A percentile compares a stretch with the other conserved stretches of the same genome.
Conservation (phyloP, 331 rosid species). For the Stylosanthes scabra region DNA sequence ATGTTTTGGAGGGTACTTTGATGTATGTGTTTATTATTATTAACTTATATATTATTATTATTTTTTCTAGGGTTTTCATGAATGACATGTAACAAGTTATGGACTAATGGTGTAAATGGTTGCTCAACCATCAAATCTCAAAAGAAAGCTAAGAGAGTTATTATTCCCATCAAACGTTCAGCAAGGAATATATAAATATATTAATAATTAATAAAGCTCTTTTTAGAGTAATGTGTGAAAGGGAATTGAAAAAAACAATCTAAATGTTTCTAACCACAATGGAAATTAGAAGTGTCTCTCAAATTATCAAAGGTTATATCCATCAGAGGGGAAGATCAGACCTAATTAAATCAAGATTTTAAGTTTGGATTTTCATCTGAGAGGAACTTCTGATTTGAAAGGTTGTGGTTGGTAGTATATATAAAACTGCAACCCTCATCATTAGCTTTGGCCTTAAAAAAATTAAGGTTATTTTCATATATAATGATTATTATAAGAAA, state of each 20-base stretch:
- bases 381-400: constrained; percentile 45
- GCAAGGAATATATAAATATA: background rate
- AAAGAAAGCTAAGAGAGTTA: constrained; percentile 32
- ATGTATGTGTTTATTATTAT: constrained; percentile 12
- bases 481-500: too few relatives aligned
- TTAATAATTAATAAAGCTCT: background rate
- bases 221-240: constrained; percentile 34
- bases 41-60: too few relatives aligned
- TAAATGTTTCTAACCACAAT: constrained; percentile 43
- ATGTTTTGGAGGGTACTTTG: constrained; percentile 25
- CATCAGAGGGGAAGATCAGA: constrained; percentile 17
- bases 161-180: constrained; percentile 27
- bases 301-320: constrained; percentile 10
- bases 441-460: constrained; percentile 35
- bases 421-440: constrained; percentile 44
- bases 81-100: constrained; percentile 22
- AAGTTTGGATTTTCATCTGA: constrained; percentile 35
- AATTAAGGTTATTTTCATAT: constrained; percentile 32
- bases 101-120: constrained; percentile 13
- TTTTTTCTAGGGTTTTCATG: constrained; percentile 33
- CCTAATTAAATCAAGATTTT: constrained; percentile 22
- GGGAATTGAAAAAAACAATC: constrained; percentile 40
- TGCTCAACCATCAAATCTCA: constrained; percentile 53
- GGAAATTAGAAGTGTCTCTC: constrained; percentile 26
- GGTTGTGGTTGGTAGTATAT: constrained; percentile 44